Conservation (phyloP, 768 basidiomycete genomes). For the Pleurotus sapidus region DNA sequence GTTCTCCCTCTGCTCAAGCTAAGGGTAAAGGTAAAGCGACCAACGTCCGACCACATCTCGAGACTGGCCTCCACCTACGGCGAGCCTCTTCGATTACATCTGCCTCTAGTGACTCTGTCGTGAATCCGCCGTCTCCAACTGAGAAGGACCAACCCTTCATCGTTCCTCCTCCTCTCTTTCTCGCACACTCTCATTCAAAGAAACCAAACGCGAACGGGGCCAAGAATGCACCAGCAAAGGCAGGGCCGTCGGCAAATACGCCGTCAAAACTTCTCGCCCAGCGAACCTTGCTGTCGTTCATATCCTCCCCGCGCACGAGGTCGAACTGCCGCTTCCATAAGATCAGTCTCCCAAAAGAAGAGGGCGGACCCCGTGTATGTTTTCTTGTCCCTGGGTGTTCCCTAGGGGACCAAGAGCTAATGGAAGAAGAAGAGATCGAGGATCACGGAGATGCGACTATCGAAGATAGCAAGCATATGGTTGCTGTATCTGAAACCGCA, state of each 20-base stretch:
- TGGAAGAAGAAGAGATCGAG: constrained; percentile 56
- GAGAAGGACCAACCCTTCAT: constrained; percentile 17
- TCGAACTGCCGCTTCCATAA: constrained; percentile 71
- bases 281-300: background rate
- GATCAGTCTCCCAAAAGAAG: constrained; percentile 58
- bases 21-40: constrained; percentile 33
- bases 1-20: constrained; percentile 2
- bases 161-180: constrained; percentile 26
- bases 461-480: constrained; percentile 45
- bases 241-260: constrained; percentile 11
- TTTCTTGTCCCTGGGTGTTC: constrained; percentile 74
- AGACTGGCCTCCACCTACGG: constrained; percentile 29
- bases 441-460: constrained; percentile 57
- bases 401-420: constrained; percentile 52
- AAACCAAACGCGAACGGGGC: background rate
- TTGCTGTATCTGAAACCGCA: constrained; percentile 46
- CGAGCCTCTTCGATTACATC: constrained; percentile 51
- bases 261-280: constrained; percentile 15
- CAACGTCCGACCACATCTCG: constrained; percentile 27
- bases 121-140: constrained; percentile 27
- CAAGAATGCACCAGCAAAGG: constrained; percentile 12
- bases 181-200: constrained; percentile 25
- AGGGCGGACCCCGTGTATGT: constrained; percentile 47
- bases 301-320: constrained; percentile 55
- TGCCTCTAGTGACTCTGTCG: constrained; percentile 23